Percentiles rank a stretch among this genome's conserved stretches.
Evolutionary conservation across 805 yeast genomes (phyloP).

Genomic region (Sporopachydermia quercuum): DNA sequence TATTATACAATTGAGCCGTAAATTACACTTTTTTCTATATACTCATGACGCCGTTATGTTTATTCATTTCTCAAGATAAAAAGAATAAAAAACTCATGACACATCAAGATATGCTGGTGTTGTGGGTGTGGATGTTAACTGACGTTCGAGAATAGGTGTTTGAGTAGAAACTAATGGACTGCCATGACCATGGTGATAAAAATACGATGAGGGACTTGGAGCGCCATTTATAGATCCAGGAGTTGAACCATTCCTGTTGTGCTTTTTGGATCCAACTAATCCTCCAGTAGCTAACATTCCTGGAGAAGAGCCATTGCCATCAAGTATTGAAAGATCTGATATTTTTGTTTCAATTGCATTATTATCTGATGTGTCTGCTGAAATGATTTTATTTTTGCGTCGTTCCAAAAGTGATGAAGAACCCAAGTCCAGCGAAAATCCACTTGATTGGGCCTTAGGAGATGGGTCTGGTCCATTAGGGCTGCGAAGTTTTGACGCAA

Average conservation of each 20-base stretch:
- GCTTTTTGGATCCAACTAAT: neutral
- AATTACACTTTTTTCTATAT: no score
- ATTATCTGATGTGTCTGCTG: neutral
- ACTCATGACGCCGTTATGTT: no score
- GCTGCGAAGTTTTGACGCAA: neutral
- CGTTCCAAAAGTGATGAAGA: neutral
- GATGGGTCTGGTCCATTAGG: neutral
- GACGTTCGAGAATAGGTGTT: neutral
- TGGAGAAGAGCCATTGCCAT: neutral
- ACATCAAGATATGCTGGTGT: neutral
- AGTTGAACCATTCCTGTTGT: neutral
- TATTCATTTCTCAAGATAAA: no score
- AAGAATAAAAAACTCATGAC: no score
- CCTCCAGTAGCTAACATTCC: neutral
- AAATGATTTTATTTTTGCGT: neutral
- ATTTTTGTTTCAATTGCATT: neutral
- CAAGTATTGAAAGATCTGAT: neutral
- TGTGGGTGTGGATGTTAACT: constrained; percentile 1
- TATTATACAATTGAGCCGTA: no score
- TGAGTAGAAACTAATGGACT: neutral
- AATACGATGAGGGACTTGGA: neutral
- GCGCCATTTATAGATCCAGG: neutral
- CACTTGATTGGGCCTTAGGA: neutral
- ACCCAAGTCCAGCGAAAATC: neutral
- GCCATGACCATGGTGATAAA: no score